phyloP scores from a whole-genome alignment of 2,329 filamentous ascomycete species.

The Amylocarpus encephaloides region DNA sequence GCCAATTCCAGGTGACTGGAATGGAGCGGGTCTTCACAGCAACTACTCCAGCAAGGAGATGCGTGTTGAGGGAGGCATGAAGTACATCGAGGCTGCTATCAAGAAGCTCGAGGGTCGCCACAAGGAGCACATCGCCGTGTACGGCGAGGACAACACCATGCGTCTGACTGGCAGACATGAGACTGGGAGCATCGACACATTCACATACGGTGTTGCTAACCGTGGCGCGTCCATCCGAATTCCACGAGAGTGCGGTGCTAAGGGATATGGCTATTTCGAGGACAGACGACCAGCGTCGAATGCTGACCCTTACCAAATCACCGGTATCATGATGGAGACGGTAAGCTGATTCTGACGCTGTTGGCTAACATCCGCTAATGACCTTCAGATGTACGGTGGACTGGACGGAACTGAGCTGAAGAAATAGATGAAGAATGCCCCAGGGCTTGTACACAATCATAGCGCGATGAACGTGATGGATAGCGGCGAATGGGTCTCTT shows the following conservation, averaged over 20 bases:
- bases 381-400: conserved; percentile 26
- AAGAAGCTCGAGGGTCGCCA: conserved; percentile 77
- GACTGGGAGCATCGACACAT: conserved; percentile 88
- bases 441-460: conserved; percentile 18
- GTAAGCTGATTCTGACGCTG: conserved; percentile 19
- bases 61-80: conserved; percentile 89
- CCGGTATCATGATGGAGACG: conserved; percentile 34
- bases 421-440: conserved; percentile 16
- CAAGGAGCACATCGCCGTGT: conserved; percentile 82
- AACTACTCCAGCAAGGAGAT: conserved; percentile 91
- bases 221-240: conserved; percentile 90
- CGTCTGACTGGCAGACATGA: conserved; percentile 92
- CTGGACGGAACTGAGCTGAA: conserved; percentile 21
- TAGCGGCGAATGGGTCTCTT: conserved; percentile 13
- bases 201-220: conserved; percentile 92
- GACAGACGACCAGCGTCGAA: conserved; percentile 78
- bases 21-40: conserved; percentile 87
- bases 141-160: conserved; percentile 91
- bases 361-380: conserved; percentile 12
- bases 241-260: conserved; percentile 73
- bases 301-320: conserved; percentile 74
- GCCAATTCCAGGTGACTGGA: conserved; percentile 94
- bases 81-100: conserved; percentile 81
- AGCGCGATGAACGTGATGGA: conserved; percentile 13
- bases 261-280: conserved; percentile 94